Base-by-base conservation (phyloP, 1,284 basidiomycete genomes). In the Apiotrichum mycotoxinovorans region DNA sequence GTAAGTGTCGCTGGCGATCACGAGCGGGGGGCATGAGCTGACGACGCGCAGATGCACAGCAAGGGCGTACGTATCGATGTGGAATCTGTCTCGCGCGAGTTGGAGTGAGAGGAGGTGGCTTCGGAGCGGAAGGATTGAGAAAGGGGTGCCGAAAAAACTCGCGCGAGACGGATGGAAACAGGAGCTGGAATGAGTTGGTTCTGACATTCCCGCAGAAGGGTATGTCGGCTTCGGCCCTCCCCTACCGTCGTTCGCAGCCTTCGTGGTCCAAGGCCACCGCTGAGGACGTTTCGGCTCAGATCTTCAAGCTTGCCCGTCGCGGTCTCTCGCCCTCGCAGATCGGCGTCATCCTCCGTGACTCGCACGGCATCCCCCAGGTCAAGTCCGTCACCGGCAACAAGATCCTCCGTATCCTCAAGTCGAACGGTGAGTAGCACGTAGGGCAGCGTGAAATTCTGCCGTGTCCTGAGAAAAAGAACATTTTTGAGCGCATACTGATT, bases 321-420 rank as follows among this genome's bases (percentile, higher is more conserved):
- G 95, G 95, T 83, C 84, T 96, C 68, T 94, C 92, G 53, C 95
- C 95, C 55, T 98, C 94, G 52, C 92, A 97, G 80, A 97, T 98
- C 78, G 95, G 95, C 85, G 92, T 97, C 68, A 86, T 88, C 78
- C 89, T 98, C 75, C 90, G 95, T 81, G 95, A 98, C 84, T 92
- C 91, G 74, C 91, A 98, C 79, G 95, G 95, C 74, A 88, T 98
- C 73, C 93, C 95, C 77, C 81, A 84, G 78, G 94, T 98, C 79
- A 92, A 93, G 74, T 92, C 91, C 80, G 89, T 98, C 75, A 98
- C 95, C 61, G 95, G 94, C 78, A 97, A 96, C 89, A 98, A 98
- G 86, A 95, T 98, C 75, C 87, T 98, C 71, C 87, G 95, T 83
- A 93, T 98, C 82, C 84, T 98, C 79, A 98, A 97, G 84, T 86